Evolutionary conservation across 1,139 yeast species (phyloP), one percentile per base, ranked within the genome.

Genomic region (Sugiyamaella neomexicana): DNA sequence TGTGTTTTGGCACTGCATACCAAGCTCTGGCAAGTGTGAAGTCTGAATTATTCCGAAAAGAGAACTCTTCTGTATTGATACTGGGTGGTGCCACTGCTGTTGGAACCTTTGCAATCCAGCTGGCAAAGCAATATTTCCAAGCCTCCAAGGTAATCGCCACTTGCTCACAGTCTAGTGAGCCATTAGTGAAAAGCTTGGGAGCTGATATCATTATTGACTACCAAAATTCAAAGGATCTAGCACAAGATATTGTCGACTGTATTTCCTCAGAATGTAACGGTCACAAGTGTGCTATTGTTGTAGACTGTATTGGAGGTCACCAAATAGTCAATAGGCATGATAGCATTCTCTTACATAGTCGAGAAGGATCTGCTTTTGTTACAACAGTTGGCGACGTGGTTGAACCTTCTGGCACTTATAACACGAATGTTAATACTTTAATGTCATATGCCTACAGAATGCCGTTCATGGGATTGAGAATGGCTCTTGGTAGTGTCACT

Each of bases 51-150:
- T 32, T 13, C 13, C 66, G 64, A 40, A 66, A 62, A 55, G 55
- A 56, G 44, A 52, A 60, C 7, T 66, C 70, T 9, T 72, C 72
- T 57, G 78, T 86, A 1, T 72, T 87, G 49, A 74, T 88, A 40
- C 74, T 86, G 56, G 96, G 96, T 43, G 93, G 86, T 12, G 81
- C 88, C 3, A 81, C 95, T 1, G 75, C 85, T n/a, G 86, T 86
- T 5, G 95, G 93, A 1, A 69, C 81, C 57, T 78, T 75, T 70
- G 77, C 79, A 2, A 74, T 82, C 29, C 89, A 85, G 65, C 63
- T 86, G 20, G 78, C 83, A 20, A 82, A 80, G 60, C 65, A 73
- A 15, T 68, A 72, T 55, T 78, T 75, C 58, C 53, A 53, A 2
- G 77, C 80, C 2, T 68, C 68, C 40, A 76, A 77, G 52, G 72